phyloP scores from a whole-genome alignment of 2,329 filamentous ascomycete species.

The Aspergillus jensenii region DNA sequence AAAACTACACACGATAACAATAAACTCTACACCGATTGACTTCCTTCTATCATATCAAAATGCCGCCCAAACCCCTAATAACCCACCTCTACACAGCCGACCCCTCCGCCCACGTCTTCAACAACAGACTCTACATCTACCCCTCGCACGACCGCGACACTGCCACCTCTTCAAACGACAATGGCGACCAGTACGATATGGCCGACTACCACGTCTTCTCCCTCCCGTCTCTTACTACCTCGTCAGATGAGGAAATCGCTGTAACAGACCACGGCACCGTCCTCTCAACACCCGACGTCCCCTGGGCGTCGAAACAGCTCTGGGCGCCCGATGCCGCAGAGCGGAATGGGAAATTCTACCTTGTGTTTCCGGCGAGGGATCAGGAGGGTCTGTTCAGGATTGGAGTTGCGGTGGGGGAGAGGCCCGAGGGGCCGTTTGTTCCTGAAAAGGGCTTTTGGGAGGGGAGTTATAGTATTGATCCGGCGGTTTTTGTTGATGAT shows the following conservation, averaged over 20 bases:
- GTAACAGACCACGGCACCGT: slow-evolving; percentile 74
- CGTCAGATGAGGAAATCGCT: slow-evolving; percentile 47
- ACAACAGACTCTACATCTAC: slow-evolving; percentile 74
- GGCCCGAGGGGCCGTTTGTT: slow-evolving; percentile 68
- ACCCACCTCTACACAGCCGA: slow-evolving; percentile 77
- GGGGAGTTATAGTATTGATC: slow-evolving; percentile 75
- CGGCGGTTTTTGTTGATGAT: slow-evolving; percentile 71
- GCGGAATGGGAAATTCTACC: slow-evolving; percentile 70
- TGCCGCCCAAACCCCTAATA: slow-evolving; percentile 56
- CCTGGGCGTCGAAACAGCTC: slow-evolving; percentile 76
- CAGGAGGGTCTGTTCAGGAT: slow-evolving; percentile 70
- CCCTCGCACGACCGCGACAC: slow-evolving; percentile 78
- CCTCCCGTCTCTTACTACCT: slow-evolving; percentile 27
- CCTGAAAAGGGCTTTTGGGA: slow-evolving; percentile 64
- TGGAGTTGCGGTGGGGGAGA: slow-evolving; percentile 65
- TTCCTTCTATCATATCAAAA: neutral
- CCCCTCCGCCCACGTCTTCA: slow-evolving; percentile 78
- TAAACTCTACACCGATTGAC: too few species aligned
- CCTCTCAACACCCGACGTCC: slow-evolving; percentile 64
- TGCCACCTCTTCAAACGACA: slow-evolving; percentile 74
- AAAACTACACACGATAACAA: neutral
- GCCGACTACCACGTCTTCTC: slow-evolving; percentile 79
- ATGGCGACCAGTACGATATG: slow-evolving; percentile 86
- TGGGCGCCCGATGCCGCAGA: slow-evolving; percentile 76
- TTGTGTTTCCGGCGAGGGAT: slow-evolving; percentile 76